A percentile compares a stretch with the other conserved stretches of the same genome.
Conservation (phyloP, 345 rosid species). For the Mallotus nudiflorus region DNA sequence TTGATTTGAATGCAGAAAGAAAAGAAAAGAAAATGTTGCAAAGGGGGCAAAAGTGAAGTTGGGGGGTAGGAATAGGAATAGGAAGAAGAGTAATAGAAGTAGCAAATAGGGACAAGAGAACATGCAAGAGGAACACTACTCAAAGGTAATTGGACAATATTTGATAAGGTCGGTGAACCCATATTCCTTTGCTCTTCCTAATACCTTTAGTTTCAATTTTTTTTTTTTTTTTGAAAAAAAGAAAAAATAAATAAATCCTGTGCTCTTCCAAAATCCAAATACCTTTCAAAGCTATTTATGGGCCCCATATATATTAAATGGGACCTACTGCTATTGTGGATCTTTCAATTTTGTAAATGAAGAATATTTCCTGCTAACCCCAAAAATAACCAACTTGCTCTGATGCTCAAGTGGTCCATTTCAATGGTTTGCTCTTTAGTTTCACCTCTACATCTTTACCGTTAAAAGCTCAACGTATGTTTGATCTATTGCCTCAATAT, state of each 20-base stretch:
- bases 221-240: too few relatives aligned
- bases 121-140: constrained; percentile 20
- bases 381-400: not conserved
- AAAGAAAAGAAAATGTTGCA: not conserved
- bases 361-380: constrained; percentile 20
- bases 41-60: too few relatives aligned
- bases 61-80: not conserved
- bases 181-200: not conserved
- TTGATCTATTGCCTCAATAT: too few relatives aligned
- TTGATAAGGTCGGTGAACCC: constrained; percentile 49
- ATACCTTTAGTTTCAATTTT: not conserved
- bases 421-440: too few relatives aligned
- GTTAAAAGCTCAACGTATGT: too few relatives aligned
- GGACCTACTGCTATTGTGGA: not conserved
- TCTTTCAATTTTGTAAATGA: not conserved
- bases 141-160: constrained; percentile 27
- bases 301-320: constrained; percentile 1
- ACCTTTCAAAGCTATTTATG: not conserved
- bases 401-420: constrained; percentile 12
- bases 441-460: not conserved
- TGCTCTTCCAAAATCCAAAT: too few relatives aligned
- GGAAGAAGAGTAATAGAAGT: not conserved
- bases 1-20: too few relatives aligned
- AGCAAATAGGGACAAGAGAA: constrained; percentile 24
- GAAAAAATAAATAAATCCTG: too few relatives aligned